These are phyloP conservation scores for Leccinum olivaceopallidum DNA, from an alignment of 768 basidiomycete genomes.

Conservation along the genomic window DNA sequence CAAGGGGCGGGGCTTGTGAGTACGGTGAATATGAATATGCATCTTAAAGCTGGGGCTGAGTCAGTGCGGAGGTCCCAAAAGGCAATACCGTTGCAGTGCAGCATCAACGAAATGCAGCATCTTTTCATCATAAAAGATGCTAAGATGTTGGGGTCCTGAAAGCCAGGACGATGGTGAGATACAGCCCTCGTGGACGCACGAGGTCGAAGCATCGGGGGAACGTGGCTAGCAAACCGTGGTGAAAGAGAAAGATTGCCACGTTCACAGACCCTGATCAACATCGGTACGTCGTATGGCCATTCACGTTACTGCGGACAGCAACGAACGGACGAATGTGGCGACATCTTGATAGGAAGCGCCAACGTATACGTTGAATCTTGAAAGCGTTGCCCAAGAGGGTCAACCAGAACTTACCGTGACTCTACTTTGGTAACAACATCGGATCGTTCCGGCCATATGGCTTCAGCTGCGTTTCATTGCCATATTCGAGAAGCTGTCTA, in stretches of 20 bases:
- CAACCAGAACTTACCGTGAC: neutral
- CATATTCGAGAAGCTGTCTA: too few species aligned
- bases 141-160: constrained; percentile 1
- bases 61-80: neutral
- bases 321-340: neutral
- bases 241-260: neutral
- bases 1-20: neutral
- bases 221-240: neutral
- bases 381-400: neutral
- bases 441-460: neutral
- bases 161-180: neutral
- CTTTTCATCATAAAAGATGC: constrained; percentile 10
- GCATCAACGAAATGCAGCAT: constrained; percentile 1
- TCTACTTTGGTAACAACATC: neutral
- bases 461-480: neutral
- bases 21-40: neutral
- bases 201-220: neutral
- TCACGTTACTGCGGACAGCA: neutral
- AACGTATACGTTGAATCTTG: neutral
- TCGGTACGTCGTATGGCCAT: neutral
- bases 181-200: constrained; percentile 3
- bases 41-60: constrained; percentile 1
- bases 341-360: neutral
- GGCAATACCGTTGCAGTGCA: constrained; percentile 17
- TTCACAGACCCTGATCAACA: neutral